Evolutionary conservation across 2,329 filamentous ascomycete genomes (phyloP), one percentile per base, ranked within the genome.

Genomic region (Phialocephala subalpina): DNA sequence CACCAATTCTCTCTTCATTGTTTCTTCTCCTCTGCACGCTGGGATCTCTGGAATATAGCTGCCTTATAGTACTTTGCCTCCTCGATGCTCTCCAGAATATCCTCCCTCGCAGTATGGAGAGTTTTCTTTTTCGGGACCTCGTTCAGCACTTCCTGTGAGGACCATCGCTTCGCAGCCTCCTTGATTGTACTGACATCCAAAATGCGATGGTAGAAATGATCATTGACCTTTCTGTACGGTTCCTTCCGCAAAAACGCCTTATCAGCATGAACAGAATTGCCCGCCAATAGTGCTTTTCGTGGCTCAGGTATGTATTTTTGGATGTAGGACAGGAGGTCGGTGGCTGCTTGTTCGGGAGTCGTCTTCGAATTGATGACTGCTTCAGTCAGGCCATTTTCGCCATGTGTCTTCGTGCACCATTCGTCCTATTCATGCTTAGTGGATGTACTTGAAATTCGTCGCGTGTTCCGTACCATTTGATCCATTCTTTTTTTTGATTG

Each of bases 51-150:
- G 77, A 97, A 97, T 63, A 97, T 86, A 20, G 81, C 82, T 66
- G 90, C 83, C 73, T 87, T 88, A 79, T 97, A 98, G 77, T 92
- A 97, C 74, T 82, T 88, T 62, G 95, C 95, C 82, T 99, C 96
- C 63, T 87, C 90, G 69, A 99, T 97, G 79, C 95, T 98, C 82
- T 99, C 96, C 67, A 97, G 79, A 65, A 99, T 97, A 78, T 99
- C 96, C 63, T 93, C 89, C 73, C 86, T 89, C 0, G 96, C 96
- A 78, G 95, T 88, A 81, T 99, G 96, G 60, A 89, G 81, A 42
- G 87, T 88, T 76, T 86, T 86, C 83, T 98, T 98, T 68, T 76
- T 79, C 14, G 95, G 94, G 33, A 87, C 88, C 53, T 83, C 82
- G 63, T 82, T 81, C 67, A 92, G 75, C 9, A 92, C 77, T 8